A percentile compares a stretch with the other conserved stretches of the same genome.
Evolutionary conservation across 306 rosid genomes (phyloP).

Genomic region (Neltuma alba): DNA sequence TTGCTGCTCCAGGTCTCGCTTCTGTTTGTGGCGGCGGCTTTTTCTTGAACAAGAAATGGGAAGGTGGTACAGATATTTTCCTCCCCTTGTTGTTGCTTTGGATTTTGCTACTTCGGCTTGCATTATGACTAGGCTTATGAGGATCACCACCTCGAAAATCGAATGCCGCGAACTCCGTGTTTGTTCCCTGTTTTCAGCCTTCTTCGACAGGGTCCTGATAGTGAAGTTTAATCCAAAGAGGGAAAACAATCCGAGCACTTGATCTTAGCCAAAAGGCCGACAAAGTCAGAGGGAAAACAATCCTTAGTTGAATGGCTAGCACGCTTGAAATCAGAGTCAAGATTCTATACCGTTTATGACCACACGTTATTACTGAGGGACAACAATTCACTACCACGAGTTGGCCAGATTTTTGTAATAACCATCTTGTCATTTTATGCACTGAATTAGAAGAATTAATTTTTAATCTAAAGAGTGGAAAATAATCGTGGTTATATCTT

Average conservation of each 20-base stretch:
- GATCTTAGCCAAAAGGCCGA: no score
- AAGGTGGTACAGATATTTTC: neutral
- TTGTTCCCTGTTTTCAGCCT: neutral
- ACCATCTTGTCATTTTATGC: neutral
- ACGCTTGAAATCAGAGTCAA: neutral
- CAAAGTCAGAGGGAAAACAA: neutral
- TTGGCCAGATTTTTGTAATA: neutral
- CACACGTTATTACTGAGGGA: neutral
- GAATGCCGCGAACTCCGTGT: constrained; percentile 35
- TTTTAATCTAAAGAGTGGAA: neutral
- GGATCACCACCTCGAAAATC: neutral
- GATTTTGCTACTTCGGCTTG: constrained; percentile 25
- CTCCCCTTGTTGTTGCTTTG: neutral
- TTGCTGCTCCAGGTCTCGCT: constrained; percentile 32
- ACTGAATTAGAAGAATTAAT: neutral
- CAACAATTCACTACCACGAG: neutral
- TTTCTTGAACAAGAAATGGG: constrained; percentile 19
- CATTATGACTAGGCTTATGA: constrained; percentile 29
- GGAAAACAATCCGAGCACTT: neutral
- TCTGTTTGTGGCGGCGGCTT: neutral
- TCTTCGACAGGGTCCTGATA: neutral
- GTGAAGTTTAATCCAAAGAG: neutral
- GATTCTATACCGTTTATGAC: neutral
- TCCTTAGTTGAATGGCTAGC: neutral
- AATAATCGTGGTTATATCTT: neutral